Conservation (phyloP, 208 protist genomes). For the Leishmania guyanensis region DNA sequence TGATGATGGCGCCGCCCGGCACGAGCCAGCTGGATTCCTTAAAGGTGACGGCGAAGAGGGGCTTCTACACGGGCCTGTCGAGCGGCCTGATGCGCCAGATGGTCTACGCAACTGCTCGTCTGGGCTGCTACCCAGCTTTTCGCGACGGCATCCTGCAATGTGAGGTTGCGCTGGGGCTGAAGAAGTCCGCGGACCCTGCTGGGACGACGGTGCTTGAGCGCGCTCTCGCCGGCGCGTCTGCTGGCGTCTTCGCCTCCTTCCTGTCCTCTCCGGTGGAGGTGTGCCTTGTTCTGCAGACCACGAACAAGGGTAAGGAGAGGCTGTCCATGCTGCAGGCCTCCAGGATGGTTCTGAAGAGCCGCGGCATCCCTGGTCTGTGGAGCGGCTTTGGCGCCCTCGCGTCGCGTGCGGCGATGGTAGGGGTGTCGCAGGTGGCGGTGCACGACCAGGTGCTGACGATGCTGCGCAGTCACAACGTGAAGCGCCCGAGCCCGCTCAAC, state of each 20-base stretch:
- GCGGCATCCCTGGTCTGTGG: slow-evolving; percentile 82
- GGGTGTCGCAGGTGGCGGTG: slow-evolving; percentile 89
- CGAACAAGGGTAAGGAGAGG: slow-evolving; percentile 62
- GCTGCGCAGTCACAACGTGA: slow-evolving; percentile 55
- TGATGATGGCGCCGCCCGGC: slow-evolving; percentile 73
- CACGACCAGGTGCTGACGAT: slow-evolving; percentile 91
- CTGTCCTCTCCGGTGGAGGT: slow-evolving; percentile 90
- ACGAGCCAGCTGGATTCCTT: slow-evolving; percentile 54
- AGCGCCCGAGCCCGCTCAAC: slow-evolving; percentile 29
- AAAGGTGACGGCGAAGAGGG: slow-evolving; percentile 50
- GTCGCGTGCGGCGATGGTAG: slow-evolving; percentile 85
- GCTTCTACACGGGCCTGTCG: slow-evolving; percentile 84
- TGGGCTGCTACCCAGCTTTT: slow-evolving; percentile 92
- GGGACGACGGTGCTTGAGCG: slow-evolving; percentile 70
- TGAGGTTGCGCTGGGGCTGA: slow-evolving; percentile 46
- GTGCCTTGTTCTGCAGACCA: slow-evolving; percentile 91
- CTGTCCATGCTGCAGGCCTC: slow-evolving; percentile 54
- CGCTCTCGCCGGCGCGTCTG: slow-evolving; percentile 70
- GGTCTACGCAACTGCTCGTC: slow-evolving; percentile 88
- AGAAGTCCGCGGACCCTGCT: slow-evolving; percentile 44
- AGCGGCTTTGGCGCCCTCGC: slow-evolving; percentile 76
- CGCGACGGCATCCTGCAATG: slow-evolving; percentile 70
- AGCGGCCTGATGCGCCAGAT: slow-evolving; percentile 86
- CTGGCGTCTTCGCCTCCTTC: slow-evolving; percentile 86
- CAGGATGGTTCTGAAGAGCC: slow-evolving; percentile 41